A percentile compares a stretch with the other conserved stretches of the same genome.
These are phyloP conservation scores for Pseudocercospora fijiensis DNA, from an alignment of 2,329 filamentous ascomycete genomes.

Conservation along the genomic window DNA sequence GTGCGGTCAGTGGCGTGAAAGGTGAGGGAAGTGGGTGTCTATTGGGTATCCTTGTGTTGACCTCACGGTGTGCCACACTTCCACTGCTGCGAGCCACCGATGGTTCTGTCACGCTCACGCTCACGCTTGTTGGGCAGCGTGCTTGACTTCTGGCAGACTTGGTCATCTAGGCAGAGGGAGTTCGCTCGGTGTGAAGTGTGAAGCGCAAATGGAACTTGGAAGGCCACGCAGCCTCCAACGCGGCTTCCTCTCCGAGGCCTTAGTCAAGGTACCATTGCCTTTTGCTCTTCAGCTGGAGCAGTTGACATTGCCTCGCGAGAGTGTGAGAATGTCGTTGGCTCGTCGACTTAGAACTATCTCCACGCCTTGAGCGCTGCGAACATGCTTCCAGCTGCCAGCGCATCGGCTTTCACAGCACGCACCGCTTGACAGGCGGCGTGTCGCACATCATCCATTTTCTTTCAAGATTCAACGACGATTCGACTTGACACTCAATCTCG, in stretches of 20 bases:
- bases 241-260: conserved; percentile 9
- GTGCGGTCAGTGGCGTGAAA: neutral
- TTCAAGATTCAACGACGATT: neutral
- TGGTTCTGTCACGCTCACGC: neutral
- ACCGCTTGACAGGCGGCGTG: neutral
- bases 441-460: conserved; percentile 4
- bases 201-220: neutral
- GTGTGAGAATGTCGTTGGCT: neutral
- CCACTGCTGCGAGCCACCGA: conserved; percentile 9
- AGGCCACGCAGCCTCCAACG: neutral
- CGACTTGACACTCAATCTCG: neutral
- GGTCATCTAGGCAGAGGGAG: neutral
- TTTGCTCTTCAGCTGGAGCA: neutral
- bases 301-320: neutral
- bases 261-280: conserved; percentile 1
- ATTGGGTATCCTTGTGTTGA: conserved; percentile 13
- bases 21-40: neutral
- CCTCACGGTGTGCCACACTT: conserved; percentile 18
- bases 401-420: conserved; percentile 15
- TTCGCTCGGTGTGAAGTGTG: neutral
- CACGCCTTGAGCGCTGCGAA: conserved; percentile 5
- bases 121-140: conserved; percentile 9
- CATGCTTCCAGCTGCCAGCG: conserved; percentile 30
- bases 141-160: conserved; percentile 3
- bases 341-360: neutral